Conservation (phyloP, 2,329 filamentous ascomycete species). For the Rachicladosporium sp. region DNA sequence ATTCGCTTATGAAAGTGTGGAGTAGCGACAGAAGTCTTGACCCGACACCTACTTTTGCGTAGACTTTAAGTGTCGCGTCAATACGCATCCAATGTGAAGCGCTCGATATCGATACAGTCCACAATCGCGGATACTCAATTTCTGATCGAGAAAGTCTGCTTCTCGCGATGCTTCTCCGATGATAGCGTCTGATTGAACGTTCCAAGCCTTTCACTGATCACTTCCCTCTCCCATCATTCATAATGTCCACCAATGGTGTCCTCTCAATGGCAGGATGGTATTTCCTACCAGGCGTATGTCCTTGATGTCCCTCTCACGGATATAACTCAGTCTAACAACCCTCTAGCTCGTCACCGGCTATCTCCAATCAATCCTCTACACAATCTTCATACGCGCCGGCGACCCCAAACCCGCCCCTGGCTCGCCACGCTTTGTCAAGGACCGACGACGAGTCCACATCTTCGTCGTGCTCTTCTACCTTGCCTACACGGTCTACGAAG, state of each 20-base stretch:
- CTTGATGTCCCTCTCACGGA: neutral
- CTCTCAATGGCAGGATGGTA: constrained; percentile 49
- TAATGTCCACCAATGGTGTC: constrained; percentile 30
- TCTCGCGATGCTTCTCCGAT: too few relatives aligned
- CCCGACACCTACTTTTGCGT: constrained; percentile 7
- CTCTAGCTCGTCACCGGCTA: constrained; percentile 58
- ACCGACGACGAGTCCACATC: constrained; percentile 74
- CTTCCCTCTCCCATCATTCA: constrained; percentile 3
- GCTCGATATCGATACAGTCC: neutral
- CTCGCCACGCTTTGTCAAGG: constrained; percentile 53
- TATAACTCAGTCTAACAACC: neutral
- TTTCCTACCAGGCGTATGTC: constrained; percentile 46
- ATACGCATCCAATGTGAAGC: neutral
- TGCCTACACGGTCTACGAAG: constrained; percentile 83
- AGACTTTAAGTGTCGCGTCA: neutral
- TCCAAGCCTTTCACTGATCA: neutral
- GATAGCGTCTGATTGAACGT: neutral
- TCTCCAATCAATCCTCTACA: constrained; percentile 73
- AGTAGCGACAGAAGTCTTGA: constrained; percentile 4
- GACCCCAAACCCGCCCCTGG: constrained; percentile 62
- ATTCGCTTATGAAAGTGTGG: neutral
- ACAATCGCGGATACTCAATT: too few relatives aligned
- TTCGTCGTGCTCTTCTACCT: constrained; percentile 75
- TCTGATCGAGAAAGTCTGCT: too few relatives aligned
- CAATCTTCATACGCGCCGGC: constrained; percentile 78